A percentile compares a stretch with the other conserved stretches of the same genome.
phyloP scores from a whole-genome alignment of 176 grass and related monocot species.

The Sorghum bicolor region DNA sequence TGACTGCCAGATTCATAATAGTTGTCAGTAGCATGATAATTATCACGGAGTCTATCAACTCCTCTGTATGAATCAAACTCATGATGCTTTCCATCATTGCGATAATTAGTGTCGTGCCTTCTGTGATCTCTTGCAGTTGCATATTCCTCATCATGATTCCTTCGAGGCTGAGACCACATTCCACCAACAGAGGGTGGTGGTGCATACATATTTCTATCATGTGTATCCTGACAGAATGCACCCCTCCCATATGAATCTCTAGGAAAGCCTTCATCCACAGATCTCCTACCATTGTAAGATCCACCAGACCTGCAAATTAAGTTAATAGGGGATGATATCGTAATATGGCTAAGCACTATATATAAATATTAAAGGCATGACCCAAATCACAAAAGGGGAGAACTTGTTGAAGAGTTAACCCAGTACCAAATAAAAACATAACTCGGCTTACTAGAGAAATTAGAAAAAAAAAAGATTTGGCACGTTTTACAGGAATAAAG shows the following conservation, averaged over 20 bases:
- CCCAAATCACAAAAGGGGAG: background rate
- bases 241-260: constrained; percentile 70
- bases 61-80: constrained; percentile 48
- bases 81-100: constrained; percentile 44
- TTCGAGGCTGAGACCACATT: constrained; percentile 74
- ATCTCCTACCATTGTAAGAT: constrained; percentile 76
- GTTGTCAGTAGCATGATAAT: constrained; percentile 46
- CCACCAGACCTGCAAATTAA: constrained; percentile 66
- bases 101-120: constrained; percentile 55
- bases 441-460: background rate
- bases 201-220: constrained; percentile 76
- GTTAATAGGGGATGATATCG: constrained; percentile 40
- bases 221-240: constrained; percentile 47
- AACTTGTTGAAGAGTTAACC: background rate
- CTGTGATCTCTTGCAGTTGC: constrained; percentile 60
- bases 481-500: background rate
- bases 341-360: constrained; percentile 24
- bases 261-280: constrained; percentile 61
- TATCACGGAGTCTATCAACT: constrained; percentile 55
- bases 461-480: background rate
- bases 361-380: constrained; percentile 2
- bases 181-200: constrained; percentile 46
- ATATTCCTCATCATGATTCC: constrained; percentile 75
- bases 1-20: constrained; percentile 64
- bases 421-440: background rate